These are phyloP conservation scores for Brassica hybrid DNA, from an alignment of 441 rosid species.

Conservation along the genomic window DNA sequence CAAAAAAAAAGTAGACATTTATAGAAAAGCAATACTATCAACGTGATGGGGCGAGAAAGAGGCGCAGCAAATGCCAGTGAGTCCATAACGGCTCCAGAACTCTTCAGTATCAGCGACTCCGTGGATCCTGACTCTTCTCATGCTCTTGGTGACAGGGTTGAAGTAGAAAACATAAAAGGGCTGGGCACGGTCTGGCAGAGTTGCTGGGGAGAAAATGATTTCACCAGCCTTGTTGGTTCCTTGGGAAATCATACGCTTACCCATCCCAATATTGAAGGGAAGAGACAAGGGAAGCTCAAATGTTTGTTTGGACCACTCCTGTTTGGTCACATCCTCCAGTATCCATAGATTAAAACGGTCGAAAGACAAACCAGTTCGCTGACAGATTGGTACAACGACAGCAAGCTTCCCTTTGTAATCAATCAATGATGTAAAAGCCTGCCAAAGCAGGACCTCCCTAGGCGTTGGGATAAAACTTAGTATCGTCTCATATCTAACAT, in stretches of 20 bases:
- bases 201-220: not conserved
- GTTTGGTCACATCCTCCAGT: slow-evolving; percentile 5
- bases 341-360: slow-evolving; percentile 10
- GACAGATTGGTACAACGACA: not conserved
- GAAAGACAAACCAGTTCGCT: not conserved
- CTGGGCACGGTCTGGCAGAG: not conserved
- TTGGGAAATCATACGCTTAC: not conserved
- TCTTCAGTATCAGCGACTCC: not conserved
- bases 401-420: slow-evolving; percentile 8
- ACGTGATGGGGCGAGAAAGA: not conserved
- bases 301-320: slow-evolving; percentile 14
- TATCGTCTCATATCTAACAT: not conserved
- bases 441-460: not conserved
- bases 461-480: slow-evolving; percentile 2
- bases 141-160: not conserved
- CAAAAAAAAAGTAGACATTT: not conserved
- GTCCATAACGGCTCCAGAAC: not conserved
- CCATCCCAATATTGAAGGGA: not conserved
- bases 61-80: not conserved
- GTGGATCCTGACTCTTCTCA: not conserved
- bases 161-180: not conserved
- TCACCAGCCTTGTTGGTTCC: slow-evolving; percentile 7
- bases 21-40: not conserved
- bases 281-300: not conserved
- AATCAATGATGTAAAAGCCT: not conserved